A percentile compares a stretch with the other conserved stretches of the same genome.
These are phyloP conservation scores for Cystobasidium slooffiae DNA, from an alignment of 1,284 basidiomycete species.

Conservation along the genomic window DNA sequence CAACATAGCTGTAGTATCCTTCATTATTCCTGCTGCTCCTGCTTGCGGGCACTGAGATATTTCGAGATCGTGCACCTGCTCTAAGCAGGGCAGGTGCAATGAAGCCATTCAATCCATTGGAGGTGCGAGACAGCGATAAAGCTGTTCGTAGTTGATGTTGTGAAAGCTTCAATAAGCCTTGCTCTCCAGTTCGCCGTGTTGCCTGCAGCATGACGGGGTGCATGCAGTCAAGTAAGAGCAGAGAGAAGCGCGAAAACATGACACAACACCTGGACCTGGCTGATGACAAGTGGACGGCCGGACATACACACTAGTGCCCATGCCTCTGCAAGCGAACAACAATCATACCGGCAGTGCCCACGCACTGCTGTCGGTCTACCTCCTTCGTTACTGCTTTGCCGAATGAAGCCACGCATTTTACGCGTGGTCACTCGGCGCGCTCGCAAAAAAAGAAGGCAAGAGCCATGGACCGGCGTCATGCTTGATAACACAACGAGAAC, in stretches of 20 bases:
- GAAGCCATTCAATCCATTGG: neutral
- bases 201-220: constrained; percentile 31
- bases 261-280: neutral
- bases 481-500: no score
- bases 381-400: no score
- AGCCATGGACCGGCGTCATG: no score
- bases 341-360: no score
- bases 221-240: neutral
- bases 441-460: no score
- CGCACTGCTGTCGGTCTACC: no score
- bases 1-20: neutral
- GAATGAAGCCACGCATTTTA: neutral
- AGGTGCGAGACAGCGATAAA: neutral
- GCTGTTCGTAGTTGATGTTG: neutral
- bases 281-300: neutral
- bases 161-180: constrained; percentile 6
- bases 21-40: neutral
- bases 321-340: no score
- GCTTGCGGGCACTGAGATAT: neutral
- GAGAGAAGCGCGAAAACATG: no score
- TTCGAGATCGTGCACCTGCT: constrained; percentile 3
- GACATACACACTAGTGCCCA: no score
- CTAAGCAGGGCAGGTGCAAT: constrained; percentile 19
- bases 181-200: constrained; percentile 37
- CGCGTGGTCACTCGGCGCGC: constrained; percentile 5